Conservation (phyloP, 2,329 filamentous ascomycete species). For the Colletotrichum sojae region DNA sequence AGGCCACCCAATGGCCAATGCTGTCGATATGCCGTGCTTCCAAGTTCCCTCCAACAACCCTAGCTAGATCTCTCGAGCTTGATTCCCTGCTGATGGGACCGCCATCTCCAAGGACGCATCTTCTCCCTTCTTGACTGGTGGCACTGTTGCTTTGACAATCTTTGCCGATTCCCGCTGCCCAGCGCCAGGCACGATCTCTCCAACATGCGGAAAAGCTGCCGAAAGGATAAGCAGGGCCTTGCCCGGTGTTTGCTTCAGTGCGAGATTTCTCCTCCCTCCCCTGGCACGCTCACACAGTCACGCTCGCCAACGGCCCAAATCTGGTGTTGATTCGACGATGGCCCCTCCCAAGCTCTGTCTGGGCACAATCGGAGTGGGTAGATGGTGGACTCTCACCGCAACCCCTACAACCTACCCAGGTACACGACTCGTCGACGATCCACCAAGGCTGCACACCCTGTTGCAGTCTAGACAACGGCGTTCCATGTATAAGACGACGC, state of each 20-base stretch:
- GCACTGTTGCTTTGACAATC: not conserved
- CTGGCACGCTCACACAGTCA: slow-evolving; percentile 5
- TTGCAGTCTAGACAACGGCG: not conserved
- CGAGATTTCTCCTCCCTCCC: slow-evolving; percentile 14
- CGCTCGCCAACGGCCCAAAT: not conserved
- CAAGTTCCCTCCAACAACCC: not conserved
- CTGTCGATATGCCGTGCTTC: slow-evolving; percentile 22
- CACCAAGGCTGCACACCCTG: slow-evolving; percentile 17
- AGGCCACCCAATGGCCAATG: slow-evolving; percentile 25
- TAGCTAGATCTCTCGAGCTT: slow-evolving; percentile 5
- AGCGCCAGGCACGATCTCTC: slow-evolving; percentile 21
- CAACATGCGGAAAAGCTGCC: slow-evolving; percentile 27
- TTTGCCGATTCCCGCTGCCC: slow-evolving; percentile 11
- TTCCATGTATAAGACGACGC: slow-evolving; percentile 34
- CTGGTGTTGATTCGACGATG: slow-evolving; percentile 18
- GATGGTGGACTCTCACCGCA: slow-evolving; percentile 20
- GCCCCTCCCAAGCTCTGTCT: slow-evolving; percentile 7
- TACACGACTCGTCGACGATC: slow-evolving; percentile 22
- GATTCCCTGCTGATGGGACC: slow-evolving; percentile 21
- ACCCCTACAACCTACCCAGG: slow-evolving; percentile 18
- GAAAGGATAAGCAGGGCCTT: slow-evolving; percentile 17
- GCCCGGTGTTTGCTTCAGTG: slow-evolving; percentile 24
- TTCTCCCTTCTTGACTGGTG: not conserved
- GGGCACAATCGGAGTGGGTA: not conserved
- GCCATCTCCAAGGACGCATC: slow-evolving; percentile 7